phyloP scores from a whole-genome alignment of 306 rosid genomes.

The Trifolium repens region DNA sequence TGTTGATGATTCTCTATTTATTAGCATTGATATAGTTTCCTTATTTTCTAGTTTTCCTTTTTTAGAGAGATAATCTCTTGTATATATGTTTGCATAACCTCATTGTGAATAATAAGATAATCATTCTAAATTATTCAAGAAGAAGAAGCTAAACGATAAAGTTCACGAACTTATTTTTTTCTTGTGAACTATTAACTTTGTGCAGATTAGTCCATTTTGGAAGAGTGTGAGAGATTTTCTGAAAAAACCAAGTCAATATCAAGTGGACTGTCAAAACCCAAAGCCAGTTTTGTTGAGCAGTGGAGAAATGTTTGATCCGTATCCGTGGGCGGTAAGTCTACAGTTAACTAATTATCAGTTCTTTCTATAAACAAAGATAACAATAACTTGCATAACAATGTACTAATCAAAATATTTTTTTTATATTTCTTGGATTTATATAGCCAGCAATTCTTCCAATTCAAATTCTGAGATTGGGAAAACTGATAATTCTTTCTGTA shows the following conservation, averaged over 20 bases:
- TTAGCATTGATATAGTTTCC: too few species aligned
- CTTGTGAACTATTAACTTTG: not conserved
- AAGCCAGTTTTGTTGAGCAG: conserved; percentile 73
- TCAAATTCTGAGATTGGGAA: conserved; percentile 82
- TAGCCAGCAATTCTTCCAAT: conserved; percentile 92
- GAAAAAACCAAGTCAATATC: conserved; percentile 66
- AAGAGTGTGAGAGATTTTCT: conserved; percentile 54
- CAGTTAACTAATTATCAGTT: not conserved
- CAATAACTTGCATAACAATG: not conserved
- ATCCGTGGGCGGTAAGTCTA: conserved; percentile 82
- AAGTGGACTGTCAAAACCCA: conserved; percentile 76
- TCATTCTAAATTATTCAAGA: too few species aligned
- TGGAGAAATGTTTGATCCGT: conserved; percentile 83
- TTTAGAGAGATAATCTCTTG: too few species aligned
- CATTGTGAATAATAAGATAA: too few species aligned
- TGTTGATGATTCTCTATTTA: too few species aligned
- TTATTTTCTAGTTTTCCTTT: too few species aligned
- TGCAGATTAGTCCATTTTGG: conserved; percentile 68
- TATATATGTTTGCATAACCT: too few species aligned
- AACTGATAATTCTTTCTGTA: conserved; percentile 80
- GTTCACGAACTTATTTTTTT: not conserved
- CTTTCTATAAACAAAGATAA: conserved; percentile 12
- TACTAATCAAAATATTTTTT: conserved; percentile 11
- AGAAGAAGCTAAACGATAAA: not conserved
- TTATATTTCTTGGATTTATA: conserved; percentile 32